phyloP scores from a whole-genome alignment of 2,329 filamentous ascomycete genomes.

The Capronia epimyces region DNA sequence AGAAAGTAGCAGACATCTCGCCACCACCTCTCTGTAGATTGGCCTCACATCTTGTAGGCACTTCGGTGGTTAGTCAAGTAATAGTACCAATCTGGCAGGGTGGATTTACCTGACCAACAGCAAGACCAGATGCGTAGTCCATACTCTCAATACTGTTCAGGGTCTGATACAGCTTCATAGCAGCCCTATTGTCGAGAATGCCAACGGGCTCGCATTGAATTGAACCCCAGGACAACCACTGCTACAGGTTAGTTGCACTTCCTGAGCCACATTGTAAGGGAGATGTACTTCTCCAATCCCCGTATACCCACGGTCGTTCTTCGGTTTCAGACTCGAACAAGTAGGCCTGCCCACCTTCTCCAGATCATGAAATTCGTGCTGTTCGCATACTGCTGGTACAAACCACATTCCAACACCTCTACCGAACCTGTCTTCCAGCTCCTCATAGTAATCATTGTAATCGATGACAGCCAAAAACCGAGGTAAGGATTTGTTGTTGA shows the following conservation, averaged over 20 bases:
- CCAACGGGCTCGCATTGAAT: slow-evolving; percentile 7
- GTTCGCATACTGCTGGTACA: slow-evolving; percentile 14
- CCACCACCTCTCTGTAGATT: slow-evolving; percentile 11
- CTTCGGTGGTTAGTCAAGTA: not conserved
- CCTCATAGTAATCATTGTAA: slow-evolving; percentile 17
- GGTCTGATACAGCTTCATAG: not conserved
- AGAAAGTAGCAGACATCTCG: slow-evolving; percentile 8
- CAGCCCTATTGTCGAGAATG: slow-evolving; percentile 1
- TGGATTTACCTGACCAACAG: slow-evolving; percentile 6
- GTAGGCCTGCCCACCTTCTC: not conserved
- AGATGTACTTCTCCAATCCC: slow-evolving; percentile 14
- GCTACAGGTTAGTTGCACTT: not conserved
- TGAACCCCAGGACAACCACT: slow-evolving; percentile 18
- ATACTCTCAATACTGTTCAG: not conserved
- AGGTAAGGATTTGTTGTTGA: not conserved
- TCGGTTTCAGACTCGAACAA: not conserved
- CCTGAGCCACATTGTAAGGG: not conserved
- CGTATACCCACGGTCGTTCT: slow-evolving; percentile 3
- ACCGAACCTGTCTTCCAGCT: slow-evolving; percentile 5
- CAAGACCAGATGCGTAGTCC: slow-evolving; percentile 1
- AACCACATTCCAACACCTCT: slow-evolving; percentile 5
- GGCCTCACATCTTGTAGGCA: slow-evolving; percentile 2
- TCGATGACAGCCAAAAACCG: slow-evolving; percentile 10
- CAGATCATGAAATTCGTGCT: slow-evolving; percentile 7
- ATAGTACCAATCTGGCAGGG: not conserved